Evolutionary conservation across 1,284 basidiomycete genomes (phyloP).

Genomic region (Naganishia sp.): DNA sequence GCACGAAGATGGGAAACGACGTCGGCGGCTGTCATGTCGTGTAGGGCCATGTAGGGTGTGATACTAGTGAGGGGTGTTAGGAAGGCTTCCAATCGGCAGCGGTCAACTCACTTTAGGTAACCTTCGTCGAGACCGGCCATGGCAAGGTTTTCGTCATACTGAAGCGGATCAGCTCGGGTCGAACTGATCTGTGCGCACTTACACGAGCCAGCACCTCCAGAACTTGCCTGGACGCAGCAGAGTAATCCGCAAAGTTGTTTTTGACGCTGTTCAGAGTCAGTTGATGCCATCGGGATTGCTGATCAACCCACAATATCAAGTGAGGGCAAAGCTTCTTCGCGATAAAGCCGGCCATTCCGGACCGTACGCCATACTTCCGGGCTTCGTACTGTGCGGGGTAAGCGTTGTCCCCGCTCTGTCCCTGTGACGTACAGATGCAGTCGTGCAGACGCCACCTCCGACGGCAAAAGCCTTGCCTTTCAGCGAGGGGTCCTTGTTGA

Average conservation of each 20-base stretch:
- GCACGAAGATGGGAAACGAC: slow-evolving; percentile 77
- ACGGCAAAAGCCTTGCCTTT: slow-evolving; percentile 86
- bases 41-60: slow-evolving; percentile 66
- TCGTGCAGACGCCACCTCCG: slow-evolving; percentile 71
- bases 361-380: slow-evolving; percentile 80
- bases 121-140: slow-evolving; percentile 85
- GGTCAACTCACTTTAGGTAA: slow-evolving; percentile 70
- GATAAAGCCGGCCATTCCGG: slow-evolving; percentile 89
- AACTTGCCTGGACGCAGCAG: slow-evolving; percentile 64
- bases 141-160: slow-evolving; percentile 78
- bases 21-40: slow-evolving; percentile 66
- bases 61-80: slow-evolving; percentile 21
- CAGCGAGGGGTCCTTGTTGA: slow-evolving; percentile 75
- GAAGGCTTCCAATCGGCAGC: not conserved
- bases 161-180: slow-evolving; percentile 51
- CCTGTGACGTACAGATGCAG: slow-evolving; percentile 59
- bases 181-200: slow-evolving; percentile 9
- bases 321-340: slow-evolving; percentile 92
- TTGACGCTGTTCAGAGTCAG: slow-evolving; percentile 53
- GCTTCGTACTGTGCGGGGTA: slow-evolving; percentile 60
- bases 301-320: slow-evolving; percentile 64
- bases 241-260: slow-evolving; percentile 67
- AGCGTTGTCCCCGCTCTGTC: not conserved
- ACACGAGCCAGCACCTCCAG: slow-evolving; percentile 46
- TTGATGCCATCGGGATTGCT: not conserved